Percentiles rank a stretch among this genome's conserved stretches.
These are phyloP conservation scores for Pythium periplocum DNA, from an alignment of 352 stramenopile genomes.

Conservation along the genomic window DNA sequence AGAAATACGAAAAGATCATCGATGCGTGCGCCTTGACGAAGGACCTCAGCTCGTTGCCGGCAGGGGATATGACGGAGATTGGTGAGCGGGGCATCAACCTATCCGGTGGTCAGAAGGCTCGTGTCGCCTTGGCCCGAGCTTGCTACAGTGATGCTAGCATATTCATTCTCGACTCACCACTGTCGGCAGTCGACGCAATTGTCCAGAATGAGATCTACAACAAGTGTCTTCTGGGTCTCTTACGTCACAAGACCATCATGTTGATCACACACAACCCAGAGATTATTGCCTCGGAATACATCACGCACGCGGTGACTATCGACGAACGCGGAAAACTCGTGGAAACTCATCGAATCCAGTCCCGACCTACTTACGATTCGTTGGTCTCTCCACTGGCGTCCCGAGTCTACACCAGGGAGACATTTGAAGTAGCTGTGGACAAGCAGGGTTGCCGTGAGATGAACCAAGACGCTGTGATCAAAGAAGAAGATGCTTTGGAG, in stretches of 20 bases:
- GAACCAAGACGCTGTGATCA: background rate
- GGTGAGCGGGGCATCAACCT: conserved; percentile 38
- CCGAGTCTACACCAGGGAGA: background rate
- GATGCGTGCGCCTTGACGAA: conserved; percentile 32
- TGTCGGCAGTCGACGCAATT: conserved; percentile 42
- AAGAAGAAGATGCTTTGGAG: conserved; percentile 2
- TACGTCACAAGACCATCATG: conserved; percentile 51
- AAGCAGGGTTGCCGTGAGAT: background rate
- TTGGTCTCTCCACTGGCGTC: conserved; percentile 18
- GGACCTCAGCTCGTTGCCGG: conserved; percentile 46
- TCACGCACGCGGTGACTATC: conserved; percentile 8
- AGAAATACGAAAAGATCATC: conserved; percentile 22
- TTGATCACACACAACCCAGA: conserved; percentile 52
- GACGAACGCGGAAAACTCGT: conserved; percentile 4
- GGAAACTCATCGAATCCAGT: conserved; percentile 6
- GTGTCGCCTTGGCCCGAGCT: conserved; percentile 40
- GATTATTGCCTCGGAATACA: conserved; percentile 22
- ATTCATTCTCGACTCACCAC: conserved; percentile 39
- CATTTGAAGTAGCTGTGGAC: background rate
- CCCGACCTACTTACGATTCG: conserved; percentile 10
- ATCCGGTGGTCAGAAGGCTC: conserved; percentile 35
- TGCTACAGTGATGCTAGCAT: conserved; percentile 43
- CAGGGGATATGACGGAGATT: conserved; percentile 47
- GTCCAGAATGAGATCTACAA: conserved; percentile 75
- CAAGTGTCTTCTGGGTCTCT: conserved; percentile 50